Conservation (phyloP, 2,329 filamentous ascomycete species). For the Penicillium hesseltinei region DNA sequence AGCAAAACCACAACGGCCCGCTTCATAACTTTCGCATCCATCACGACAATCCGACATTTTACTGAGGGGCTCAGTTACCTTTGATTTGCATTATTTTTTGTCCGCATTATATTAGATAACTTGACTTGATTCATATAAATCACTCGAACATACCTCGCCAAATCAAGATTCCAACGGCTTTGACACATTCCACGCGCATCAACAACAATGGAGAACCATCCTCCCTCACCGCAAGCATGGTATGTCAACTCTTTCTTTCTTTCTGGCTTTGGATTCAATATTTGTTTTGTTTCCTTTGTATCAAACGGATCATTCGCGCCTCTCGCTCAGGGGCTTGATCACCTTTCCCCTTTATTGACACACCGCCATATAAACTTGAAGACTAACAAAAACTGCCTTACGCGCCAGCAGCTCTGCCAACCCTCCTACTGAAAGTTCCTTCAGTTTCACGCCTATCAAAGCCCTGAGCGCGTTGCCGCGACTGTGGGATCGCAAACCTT, state of each 20-base stretch:
- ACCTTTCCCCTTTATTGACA: constrained; percentile 2
- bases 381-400: constrained; percentile 13
- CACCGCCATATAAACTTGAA: not conserved
- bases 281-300: not conserved
- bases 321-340: constrained; percentile 4
- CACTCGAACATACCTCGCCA: not conserved
- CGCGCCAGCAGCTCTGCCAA: constrained; percentile 10
- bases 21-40: constrained; percentile 6
- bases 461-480: constrained; percentile 35
- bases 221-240: constrained; percentile 20
- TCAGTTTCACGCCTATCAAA: constrained; percentile 45
- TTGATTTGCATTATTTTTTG: not conserved
- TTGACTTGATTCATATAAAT: not conserved
- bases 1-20: constrained; percentile 7
- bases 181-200: constrained; percentile 28
- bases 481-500: constrained; percentile 47
- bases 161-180: constrained; percentile 13
- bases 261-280: not conserved
- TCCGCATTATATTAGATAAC: not conserved
- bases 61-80: not conserved
- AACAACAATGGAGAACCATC: constrained; percentile 23
- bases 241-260: constrained; percentile 12
- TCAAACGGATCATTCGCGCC: not conserved
- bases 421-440: constrained; percentile 25
- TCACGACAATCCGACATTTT: constrained; percentile 3